Percentiles rank a stretch among this genome's conserved stretches.
These are phyloP conservation scores for Talaromyces borbonicus DNA, from an alignment of 495 filamentous ascomycete genomes.

Conservation along the genomic window DNA sequence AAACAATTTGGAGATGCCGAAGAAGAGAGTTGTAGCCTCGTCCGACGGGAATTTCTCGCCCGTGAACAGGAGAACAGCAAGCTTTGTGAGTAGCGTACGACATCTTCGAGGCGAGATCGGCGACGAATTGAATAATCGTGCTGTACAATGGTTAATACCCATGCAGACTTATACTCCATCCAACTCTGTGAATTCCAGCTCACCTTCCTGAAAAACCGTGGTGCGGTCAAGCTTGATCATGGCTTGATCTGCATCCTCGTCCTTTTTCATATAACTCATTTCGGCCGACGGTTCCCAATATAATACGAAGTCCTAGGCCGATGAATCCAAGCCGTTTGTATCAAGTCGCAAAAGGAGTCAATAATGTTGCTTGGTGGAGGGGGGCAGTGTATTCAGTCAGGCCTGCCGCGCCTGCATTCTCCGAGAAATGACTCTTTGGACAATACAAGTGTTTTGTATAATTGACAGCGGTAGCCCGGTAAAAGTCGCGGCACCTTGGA, in stretches of 20 bases:
- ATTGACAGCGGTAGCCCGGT: neutral
- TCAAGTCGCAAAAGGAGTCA: neutral
- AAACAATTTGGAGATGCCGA: slow-evolving; percentile 98
- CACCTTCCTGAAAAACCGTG: slow-evolving; percentile 98
- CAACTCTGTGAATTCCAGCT: too few relatives aligned
- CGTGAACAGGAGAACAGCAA: slow-evolving; percentile 91
- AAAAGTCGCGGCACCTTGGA: neutral
- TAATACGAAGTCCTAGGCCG: too few relatives aligned
- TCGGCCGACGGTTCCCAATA: slow-evolving; percentile 11
- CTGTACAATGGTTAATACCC: slow-evolving; percentile 42
- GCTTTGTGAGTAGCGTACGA: slow-evolving; percentile 92
- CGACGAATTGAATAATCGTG: slow-evolving; percentile 93
- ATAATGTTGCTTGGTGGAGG: slow-evolving; percentile 7
- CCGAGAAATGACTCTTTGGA: slow-evolving; percentile 6
- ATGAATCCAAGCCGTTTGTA: neutral
- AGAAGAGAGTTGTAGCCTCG: slow-evolving; percentile 97
- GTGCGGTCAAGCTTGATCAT: slow-evolving; percentile 96
- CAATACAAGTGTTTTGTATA: neutral
- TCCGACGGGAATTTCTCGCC: slow-evolving; percentile 94
- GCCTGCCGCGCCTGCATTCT: slow-evolving; percentile 25
- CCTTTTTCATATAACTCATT: slow-evolving; percentile 97
- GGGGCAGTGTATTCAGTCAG: slow-evolving; percentile 12
- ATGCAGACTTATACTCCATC: too few relatives aligned
- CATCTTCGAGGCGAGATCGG: slow-evolving; percentile 92
- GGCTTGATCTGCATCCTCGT: slow-evolving; percentile 88